Conservation (phyloP, 345 rosid genomes). For the Hevea brasiliensis region DNA sequence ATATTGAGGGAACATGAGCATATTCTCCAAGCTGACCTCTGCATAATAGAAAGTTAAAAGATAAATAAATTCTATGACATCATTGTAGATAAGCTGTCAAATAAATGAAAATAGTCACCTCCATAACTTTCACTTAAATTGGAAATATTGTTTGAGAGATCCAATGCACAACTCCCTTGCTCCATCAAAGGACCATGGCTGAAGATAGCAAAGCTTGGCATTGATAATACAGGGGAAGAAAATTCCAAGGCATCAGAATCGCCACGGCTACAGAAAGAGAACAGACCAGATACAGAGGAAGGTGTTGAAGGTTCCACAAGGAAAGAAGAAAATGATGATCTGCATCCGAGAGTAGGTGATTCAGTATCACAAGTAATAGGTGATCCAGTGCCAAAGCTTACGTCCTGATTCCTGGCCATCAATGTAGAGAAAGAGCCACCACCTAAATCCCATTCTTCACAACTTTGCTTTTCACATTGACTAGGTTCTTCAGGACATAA, state of each 20-base stretch:
- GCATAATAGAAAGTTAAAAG: slow-evolving; percentile 1
- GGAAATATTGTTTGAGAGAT: slow-evolving; percentile 20
- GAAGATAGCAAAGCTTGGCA: slow-evolving; percentile 65
- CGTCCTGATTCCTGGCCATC: slow-evolving; percentile 50
- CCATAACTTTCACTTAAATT: slow-evolving; percentile 17
- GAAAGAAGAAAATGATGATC: slow-evolving; percentile 53
- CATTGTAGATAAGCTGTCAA: neutral
- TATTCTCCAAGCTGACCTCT: slow-evolving; percentile 30
- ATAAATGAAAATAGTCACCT: slow-evolving; percentile 37
- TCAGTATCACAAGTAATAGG: slow-evolving; percentile 32
- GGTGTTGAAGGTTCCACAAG: slow-evolving; percentile 44
- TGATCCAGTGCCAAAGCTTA: slow-evolving; percentile 59
- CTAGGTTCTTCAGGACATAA: slow-evolving; percentile 4
- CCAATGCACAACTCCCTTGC: slow-evolving; percentile 21
- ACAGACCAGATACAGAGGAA: slow-evolving; percentile 34
- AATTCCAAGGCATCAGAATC: slow-evolving; percentile 38
- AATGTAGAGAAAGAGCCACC: slow-evolving; percentile 37
- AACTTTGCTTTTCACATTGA: slow-evolving; percentile 22
- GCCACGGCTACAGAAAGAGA: slow-evolving; percentile 40
- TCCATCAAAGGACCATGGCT: slow-evolving; percentile 33
- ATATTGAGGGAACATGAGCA: slow-evolving; percentile 31
- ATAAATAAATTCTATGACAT: neutral
- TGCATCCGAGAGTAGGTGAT: slow-evolving; percentile 44
- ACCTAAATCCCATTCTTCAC: slow-evolving; percentile 35
- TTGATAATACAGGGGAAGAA: slow-evolving; percentile 43